Evolutionary conservation across 495 filamentous ascomycete species (phyloP).

Genomic region (Lasiosphaeria hispida): DNA sequence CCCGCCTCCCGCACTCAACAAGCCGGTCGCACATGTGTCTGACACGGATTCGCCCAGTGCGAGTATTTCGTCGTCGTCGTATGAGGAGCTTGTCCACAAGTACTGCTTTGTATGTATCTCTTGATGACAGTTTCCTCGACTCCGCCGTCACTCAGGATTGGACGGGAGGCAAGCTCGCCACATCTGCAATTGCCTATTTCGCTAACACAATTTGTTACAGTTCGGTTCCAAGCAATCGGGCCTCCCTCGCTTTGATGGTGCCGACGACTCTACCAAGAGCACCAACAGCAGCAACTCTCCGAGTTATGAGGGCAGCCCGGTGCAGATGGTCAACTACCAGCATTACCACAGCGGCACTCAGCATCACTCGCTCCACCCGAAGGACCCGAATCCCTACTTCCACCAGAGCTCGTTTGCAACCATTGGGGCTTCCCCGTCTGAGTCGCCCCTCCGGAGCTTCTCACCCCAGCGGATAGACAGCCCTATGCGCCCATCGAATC

Average conservation of each 20-base stretch:
- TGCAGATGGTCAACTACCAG: slow-evolving; percentile 31
- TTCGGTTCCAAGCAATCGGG: slow-evolving; percentile 46
- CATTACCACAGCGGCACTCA: slow-evolving; percentile 34
- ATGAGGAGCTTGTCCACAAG: slow-evolving; percentile 92
- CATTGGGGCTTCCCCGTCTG: slow-evolving; percentile 33
- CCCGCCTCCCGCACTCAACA: slow-evolving; percentile 9
- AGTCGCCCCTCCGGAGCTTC: slow-evolving; percentile 26
- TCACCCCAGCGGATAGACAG: slow-evolving; percentile 19
- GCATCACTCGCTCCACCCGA: slow-evolving; percentile 37
- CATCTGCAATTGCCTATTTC: neutral
- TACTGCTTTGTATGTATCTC: slow-evolving; percentile 93
- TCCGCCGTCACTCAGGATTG: slow-evolving; percentile 27
- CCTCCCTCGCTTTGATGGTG: slow-evolving; percentile 34
- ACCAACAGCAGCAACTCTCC: slow-evolving; percentile 32
- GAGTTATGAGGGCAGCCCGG: slow-evolving; percentile 39
- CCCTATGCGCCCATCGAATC: slow-evolving; percentile 12
- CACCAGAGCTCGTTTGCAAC: slow-evolving; percentile 20
- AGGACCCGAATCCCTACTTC: slow-evolving; percentile 37
- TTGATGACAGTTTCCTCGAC: slow-evolving; percentile 18
- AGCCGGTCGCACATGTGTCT: slow-evolving; percentile 16
- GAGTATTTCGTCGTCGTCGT: slow-evolving; percentile 73
- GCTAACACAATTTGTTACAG: slow-evolving; percentile 30
- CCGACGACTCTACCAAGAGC: slow-evolving; percentile 28
- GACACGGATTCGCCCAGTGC: slow-evolving; percentile 39
- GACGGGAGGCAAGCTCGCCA: slow-evolving; percentile 25